These are phyloP conservation scores for Magnaporthiopsis poae DNA, from an alignment of 2,329 filamentous ascomycete species.

Conservation along the genomic window DNA sequence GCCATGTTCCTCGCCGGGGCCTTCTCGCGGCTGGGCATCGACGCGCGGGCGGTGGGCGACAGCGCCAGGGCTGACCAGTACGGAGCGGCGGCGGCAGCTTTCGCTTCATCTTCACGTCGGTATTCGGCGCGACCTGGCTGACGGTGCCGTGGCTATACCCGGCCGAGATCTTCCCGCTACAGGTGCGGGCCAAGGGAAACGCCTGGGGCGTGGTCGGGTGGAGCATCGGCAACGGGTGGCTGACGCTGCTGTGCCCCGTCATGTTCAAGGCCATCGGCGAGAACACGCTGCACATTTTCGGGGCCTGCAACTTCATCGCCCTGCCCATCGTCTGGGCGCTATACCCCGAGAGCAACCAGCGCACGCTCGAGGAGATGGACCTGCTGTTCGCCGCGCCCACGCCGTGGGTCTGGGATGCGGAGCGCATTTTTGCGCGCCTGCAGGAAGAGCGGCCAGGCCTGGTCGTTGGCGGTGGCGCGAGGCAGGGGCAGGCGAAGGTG, in stretches of 20 bases:
- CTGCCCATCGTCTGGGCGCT: constrained; percentile 64
- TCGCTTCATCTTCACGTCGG: constrained; percentile 58
- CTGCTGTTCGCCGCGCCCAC: constrained; percentile 58
- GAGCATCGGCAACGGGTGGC: constrained; percentile 54
- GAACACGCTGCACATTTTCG: constrained; percentile 67
- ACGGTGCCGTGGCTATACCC: constrained; percentile 54
- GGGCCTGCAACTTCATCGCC: constrained; percentile 52
- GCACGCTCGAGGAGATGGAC: constrained; percentile 68
- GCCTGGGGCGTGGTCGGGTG: constrained; percentile 68
- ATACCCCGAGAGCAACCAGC: constrained; percentile 64
- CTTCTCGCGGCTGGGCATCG: constrained; percentile 40
- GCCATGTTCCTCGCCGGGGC: constrained; percentile 59
- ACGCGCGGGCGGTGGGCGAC: constrained; percentile 31
- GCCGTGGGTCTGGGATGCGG: constrained; percentile 56
- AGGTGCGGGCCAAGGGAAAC: constrained; percentile 63
- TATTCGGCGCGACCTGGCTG: constrained; percentile 56
- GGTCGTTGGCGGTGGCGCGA: constrained; percentile 3
- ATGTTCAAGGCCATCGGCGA: constrained; percentile 56
- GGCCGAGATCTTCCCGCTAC: constrained; percentile 63
- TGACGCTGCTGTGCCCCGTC: constrained; percentile 40
- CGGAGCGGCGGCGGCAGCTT: constrained; percentile 56
- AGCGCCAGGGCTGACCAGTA: constrained; percentile 37
- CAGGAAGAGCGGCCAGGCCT: constrained; percentile 15
- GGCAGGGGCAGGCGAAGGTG: not conserved
- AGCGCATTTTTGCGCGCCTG: constrained; percentile 15